A percentile compares a stretch with the other conserved stretches of the same genome.
Evolutionary conservation across 2,329 filamentous ascomycete species (phyloP).

Genomic region (Aspergillus neotritici): DNA sequence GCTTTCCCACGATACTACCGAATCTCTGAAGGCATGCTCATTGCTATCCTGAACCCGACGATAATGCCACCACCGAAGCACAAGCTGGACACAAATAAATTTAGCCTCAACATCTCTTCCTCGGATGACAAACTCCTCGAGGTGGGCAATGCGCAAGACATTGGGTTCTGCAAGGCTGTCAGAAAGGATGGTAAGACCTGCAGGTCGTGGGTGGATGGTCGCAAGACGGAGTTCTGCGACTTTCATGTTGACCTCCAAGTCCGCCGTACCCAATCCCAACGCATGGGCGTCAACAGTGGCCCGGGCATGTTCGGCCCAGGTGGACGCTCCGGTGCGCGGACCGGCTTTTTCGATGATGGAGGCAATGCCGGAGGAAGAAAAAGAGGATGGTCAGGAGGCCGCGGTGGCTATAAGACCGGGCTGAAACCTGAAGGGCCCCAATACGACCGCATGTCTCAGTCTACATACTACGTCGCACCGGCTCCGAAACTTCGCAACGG

Average conservation of each 20-base stretch:
- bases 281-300: slow-evolving; percentile 75
- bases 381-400: neutral
- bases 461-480: slow-evolving; percentile 42
- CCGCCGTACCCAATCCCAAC: slow-evolving; percentile 59
- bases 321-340: slow-evolving; percentile 37
- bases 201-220: slow-evolving; percentile 76
- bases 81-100: slow-evolving; percentile 71
- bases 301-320: slow-evolving; percentile 46
- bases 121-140: slow-evolving; percentile 87
- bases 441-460: slow-evolving; percentile 39
- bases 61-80: slow-evolving; percentile 81
- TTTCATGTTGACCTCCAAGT: slow-evolving; percentile 83
- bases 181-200: slow-evolving; percentile 81
- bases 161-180: slow-evolving; percentile 80
- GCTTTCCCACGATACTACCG: slow-evolving; percentile 95
- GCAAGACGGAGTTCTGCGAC: slow-evolving; percentile 85
- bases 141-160: slow-evolving; percentile 74
- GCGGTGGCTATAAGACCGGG: slow-evolving; percentile 18
- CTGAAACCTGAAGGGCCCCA: slow-evolving; percentile 32
- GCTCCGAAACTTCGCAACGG: slow-evolving; percentile 19
- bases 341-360: slow-evolving; percentile 27
- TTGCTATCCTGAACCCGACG: slow-evolving; percentile 85
- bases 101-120: slow-evolving; percentile 77
- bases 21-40: slow-evolving; percentile 79
- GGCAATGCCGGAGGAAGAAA: slow-evolving; percentile 16